Percentiles rank a stretch among this genome's conserved stretches.
phyloP scores from a whole-genome alignment of 805 yeast genomes.

The Ogataea parapolymorpha region DNA sequence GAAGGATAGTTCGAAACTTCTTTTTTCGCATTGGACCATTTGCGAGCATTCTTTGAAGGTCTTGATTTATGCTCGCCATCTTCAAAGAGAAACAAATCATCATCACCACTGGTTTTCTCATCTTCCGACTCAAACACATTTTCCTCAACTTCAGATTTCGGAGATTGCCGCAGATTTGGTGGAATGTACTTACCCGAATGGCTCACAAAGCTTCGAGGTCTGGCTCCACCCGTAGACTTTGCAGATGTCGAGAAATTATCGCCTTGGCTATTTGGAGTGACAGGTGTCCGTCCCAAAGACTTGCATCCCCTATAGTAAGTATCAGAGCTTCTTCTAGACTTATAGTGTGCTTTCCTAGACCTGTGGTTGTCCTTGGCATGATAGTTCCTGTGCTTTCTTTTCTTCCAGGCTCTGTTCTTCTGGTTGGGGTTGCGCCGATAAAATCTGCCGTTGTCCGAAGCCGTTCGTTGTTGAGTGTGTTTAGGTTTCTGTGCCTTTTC shows the following conservation, averaged over 20 bases:
- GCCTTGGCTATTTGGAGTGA: constrained; percentile 5
- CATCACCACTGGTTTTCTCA: constrained; percentile 28
- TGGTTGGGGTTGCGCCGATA: constrained; percentile 23
- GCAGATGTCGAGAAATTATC: constrained; percentile 3
- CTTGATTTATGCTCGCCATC: constrained; percentile 19
- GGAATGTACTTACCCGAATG: constrained; percentile 64
- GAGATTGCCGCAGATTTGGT: constrained; percentile 58
- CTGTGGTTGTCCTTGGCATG: constrained; percentile 25
- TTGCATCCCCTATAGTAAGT: constrained; percentile 17
- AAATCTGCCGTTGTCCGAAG: constrained; percentile 10
- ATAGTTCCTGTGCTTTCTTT: constrained; percentile 26
- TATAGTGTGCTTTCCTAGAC: constrained; percentile 13
- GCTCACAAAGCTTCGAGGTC: constrained; percentile 24
- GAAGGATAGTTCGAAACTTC: constrained; percentile 26
- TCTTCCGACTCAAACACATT: constrained; percentile 29
- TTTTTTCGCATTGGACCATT: constrained; percentile 11
- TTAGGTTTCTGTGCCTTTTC: constrained; percentile 51
- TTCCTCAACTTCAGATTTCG: constrained; percentile 27
- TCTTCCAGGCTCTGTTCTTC: constrained; percentile 29
- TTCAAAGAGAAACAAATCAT: constrained; percentile 39
- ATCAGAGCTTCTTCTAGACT: constrained; percentile 9
- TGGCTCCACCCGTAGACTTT: constrained; percentile 12
- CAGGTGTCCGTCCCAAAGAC: constrained; percentile 22
- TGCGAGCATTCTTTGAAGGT: constrained; percentile 1
- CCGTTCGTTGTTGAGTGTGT: constrained; percentile 21